Base-by-base conservation (phyloP, 768 basidiomycete species). In the Tephrocybe sp. region DNA sequence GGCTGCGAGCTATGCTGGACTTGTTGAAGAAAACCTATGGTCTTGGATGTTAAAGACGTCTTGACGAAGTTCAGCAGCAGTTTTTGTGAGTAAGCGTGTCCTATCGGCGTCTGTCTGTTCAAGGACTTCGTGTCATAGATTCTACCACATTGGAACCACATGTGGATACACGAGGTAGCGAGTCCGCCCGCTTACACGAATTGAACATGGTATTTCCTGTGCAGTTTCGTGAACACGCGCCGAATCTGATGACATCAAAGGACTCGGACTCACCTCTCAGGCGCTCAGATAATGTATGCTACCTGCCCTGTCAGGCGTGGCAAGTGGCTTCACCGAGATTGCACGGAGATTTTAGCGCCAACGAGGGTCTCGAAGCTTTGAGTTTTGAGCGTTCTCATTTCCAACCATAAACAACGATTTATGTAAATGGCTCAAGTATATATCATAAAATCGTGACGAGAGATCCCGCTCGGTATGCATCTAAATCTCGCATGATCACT, bases 101-200 rank as follows among this genome's bases (percentile, higher is more conserved):
- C n/a, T n/a, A n/a, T 15, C 18, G 26, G 34, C 32, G 34, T 42
- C 18, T 49, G 36, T 32, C 48, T 49, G 25, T 41, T n/a, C 16
- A 19, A 26, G 25, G 18, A 12, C 26, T 25, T 16, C 15, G 24
- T 18, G 12, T 12, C 16, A 21, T 36, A 37, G 12, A 25, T 40
- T 38, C 32, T 3, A 32, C 37, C 37, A 16, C 50, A 46, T 25
- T 45, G 44, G 40, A 51, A 15, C 37, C 44, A 21, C 50, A 44
- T 51, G 50, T 18, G 25, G 22, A 34, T 16, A 18, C 50, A 51
- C 32, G 50, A 51, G 44, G 44, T 36, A 9, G 34, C 19, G 24
- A 9, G 22, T 49, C 34, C 27, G 27, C 25, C 16, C 15, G 25
- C 8, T 9, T 13, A 21, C 30, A 31, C 21, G 9, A 7, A n/a